Conservation (phyloP, 2,329 filamentous ascomycete species). For the Fusarium gaditjirri region DNA sequence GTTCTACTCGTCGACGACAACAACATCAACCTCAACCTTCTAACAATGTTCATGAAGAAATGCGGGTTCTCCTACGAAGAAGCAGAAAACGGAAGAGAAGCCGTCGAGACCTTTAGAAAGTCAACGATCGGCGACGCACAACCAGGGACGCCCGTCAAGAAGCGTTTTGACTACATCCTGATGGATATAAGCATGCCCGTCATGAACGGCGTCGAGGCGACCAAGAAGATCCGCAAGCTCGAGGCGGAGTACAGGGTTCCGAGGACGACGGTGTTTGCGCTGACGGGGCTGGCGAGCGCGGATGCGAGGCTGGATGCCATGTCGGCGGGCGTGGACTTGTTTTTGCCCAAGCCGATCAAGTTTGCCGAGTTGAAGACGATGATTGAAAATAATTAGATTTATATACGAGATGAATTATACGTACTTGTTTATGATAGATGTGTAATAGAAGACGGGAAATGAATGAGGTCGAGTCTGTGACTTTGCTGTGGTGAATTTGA, state of each 20-base stretch:
- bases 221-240: conserved; percentile 59
- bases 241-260: conserved; percentile 55
- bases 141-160: background rate
- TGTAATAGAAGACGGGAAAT: conserved; percentile 7
- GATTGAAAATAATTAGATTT: conserved; percentile 31
- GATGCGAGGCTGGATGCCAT: conserved; percentile 61
- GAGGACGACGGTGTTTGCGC: conserved; percentile 60
- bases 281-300: conserved; percentile 63
- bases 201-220: conserved; percentile 62
- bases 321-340: conserved; percentile 60
- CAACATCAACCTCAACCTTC: conserved; percentile 54
- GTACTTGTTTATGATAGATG: conserved; percentile 4
- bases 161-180: conserved; percentile 50
- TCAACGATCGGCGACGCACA: conserved; percentile 24
- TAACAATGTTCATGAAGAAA: conserved; percentile 56
- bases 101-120: conserved; percentile 56
- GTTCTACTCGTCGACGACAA: conserved; percentile 57
- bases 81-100: conserved; percentile 59
- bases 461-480: background rate
- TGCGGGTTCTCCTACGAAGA: conserved; percentile 54
- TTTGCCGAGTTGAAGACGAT: conserved; percentile 54
- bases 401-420: conserved; percentile 22
- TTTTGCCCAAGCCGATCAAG: conserved; percentile 62
- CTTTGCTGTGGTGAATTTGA: background rate
- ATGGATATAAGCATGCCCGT: conserved; percentile 68